Conservation (phyloP, 352 stramenopile genomes). For the Globisporangium paddicum region DNA sequence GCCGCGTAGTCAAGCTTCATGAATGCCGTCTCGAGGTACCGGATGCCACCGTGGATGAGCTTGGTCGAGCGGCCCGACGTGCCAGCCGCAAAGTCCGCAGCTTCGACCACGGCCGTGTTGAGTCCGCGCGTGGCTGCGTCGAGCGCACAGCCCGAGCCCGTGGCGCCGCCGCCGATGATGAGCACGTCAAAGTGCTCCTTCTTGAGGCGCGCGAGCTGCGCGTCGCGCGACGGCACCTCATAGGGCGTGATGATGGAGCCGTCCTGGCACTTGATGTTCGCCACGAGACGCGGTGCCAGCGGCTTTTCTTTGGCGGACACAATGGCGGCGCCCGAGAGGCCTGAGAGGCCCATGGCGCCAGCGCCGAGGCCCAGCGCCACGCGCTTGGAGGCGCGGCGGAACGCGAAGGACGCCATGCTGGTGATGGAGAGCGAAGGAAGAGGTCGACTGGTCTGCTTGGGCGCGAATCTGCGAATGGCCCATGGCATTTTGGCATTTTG, state of each 20-base stretch:
- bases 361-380: slow-evolving; percentile 48
- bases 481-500: slow-evolving; percentile 16
- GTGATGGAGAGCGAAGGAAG: not conserved
- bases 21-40: slow-evolving; percentile 95
- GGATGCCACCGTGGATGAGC: slow-evolving; percentile 94
- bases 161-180: slow-evolving; percentile 91
- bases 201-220: slow-evolving; percentile 79
- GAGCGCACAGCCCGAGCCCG: slow-evolving; percentile 87
- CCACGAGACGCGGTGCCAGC: slow-evolving; percentile 43
- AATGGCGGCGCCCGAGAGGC: slow-evolving; percentile 54
- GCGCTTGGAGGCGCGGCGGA: slow-evolving; percentile 49
- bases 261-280: slow-evolving; percentile 80
- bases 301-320: slow-evolving; percentile 72
- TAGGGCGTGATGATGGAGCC: slow-evolving; percentile 81
- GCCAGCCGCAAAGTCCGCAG: slow-evolving; percentile 89
- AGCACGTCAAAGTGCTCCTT: slow-evolving; percentile 92
- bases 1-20: slow-evolving; percentile 88
- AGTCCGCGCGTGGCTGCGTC: slow-evolving; percentile 91
- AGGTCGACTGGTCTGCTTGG: slow-evolving; percentile 10
- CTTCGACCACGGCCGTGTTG: slow-evolving; percentile 91
- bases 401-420: slow-evolving; percentile 58
- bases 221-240: slow-evolving; percentile 62
- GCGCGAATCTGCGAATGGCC: slow-evolving; percentile 21
- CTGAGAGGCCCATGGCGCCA: slow-evolving; percentile 36
- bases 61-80: slow-evolving; percentile 94